Conservation (phyloP, 2,329 filamentous ascomycete genomes). For the Fusarium bactridioides region DNA sequence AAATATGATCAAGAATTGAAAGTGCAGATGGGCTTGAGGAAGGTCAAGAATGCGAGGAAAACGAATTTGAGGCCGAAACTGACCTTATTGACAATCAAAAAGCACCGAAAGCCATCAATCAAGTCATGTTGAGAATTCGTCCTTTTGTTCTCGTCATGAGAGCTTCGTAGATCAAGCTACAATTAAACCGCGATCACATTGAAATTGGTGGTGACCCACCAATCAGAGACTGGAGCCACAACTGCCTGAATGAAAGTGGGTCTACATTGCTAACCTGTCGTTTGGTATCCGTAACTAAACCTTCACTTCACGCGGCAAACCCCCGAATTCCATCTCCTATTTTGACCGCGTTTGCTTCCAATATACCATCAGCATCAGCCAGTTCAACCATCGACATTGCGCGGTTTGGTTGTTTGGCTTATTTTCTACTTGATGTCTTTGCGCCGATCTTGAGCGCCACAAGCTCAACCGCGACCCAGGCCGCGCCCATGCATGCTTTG, state of each 20-base stretch:
- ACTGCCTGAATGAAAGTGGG: slow-evolving; percentile 8
- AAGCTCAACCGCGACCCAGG: slow-evolving; percentile 35
- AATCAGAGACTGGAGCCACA: slow-evolving; percentile 17
- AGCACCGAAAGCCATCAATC: background rate
- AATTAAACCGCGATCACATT: background rate
- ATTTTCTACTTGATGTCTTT: slow-evolving; percentile 16
- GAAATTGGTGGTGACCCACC: background rate
- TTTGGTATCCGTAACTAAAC: slow-evolving; percentile 10
- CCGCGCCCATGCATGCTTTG: slow-evolving; percentile 38
- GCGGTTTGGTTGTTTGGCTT: slow-evolving; percentile 9
- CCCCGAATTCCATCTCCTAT: slow-evolving; percentile 22
- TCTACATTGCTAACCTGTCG: background rate
- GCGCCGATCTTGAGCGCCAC: slow-evolving; percentile 34
- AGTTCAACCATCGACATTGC: background rate
- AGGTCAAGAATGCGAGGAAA: slow-evolving; percentile 15
- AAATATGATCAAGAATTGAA: slow-evolving; percentile 31
- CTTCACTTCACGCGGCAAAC: slow-evolving; percentile 36
- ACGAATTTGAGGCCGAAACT: background rate
- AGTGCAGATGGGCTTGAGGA: background rate
- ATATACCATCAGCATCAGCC: slow-evolving; percentile 11
- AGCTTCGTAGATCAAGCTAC: background rate
- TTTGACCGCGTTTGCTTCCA: slow-evolving; percentile 21
- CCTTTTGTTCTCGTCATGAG: background rate
- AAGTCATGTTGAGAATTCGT: slow-evolving; percentile 10
- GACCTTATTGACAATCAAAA: background rate